These are phyloP conservation scores for Dioscorea zingiberensis DNA, from an alignment of 106 monocot species.

Conservation along the genomic window DNA sequence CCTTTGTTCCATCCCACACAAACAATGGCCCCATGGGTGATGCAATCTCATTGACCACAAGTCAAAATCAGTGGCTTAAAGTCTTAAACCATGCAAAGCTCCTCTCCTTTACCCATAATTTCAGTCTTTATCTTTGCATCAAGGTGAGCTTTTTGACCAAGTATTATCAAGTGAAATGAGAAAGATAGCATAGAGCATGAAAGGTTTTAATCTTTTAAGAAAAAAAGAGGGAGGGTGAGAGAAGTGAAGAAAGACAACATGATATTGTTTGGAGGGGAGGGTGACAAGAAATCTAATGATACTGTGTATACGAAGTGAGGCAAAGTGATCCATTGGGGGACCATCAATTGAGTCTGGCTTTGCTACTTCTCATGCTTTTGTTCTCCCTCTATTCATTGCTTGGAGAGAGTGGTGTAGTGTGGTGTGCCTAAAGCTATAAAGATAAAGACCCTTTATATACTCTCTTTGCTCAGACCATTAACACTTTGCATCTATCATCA, in stretches of 20 bases:
- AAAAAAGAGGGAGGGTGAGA: conserved; percentile 4
- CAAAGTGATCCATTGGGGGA: conserved; percentile 12
- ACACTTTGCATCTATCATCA: neutral
- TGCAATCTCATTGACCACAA: conserved; percentile 17
- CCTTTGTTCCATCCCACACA: neutral
- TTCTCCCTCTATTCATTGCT: neutral
- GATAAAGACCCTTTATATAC: too few species aligned
- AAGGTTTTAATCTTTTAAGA: neutral
- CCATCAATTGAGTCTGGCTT: conserved; percentile 3
- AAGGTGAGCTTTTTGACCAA: conserved; percentile 1
- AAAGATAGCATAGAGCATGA: neutral
- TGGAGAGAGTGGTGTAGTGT: neutral
- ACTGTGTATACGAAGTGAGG: conserved; percentile 13
- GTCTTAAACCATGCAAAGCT: conserved; percentile 1
- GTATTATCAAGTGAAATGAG: neutral
- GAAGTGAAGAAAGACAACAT: conserved; percentile 36
- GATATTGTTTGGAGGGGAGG: conserved; percentile 14
- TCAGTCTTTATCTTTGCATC: neutral
- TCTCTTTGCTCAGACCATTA: neutral
- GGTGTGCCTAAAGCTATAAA: neutral
- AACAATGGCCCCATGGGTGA: conserved; percentile 11
- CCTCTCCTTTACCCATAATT: neutral
- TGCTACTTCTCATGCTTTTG: neutral
- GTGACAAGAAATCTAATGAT: conserved; percentile 23
- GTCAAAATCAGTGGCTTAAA: conserved; percentile 9